Evolutionary conservation across 768 basidiomycete species (phyloP).

Genomic region (Tulasnella sp.): DNA sequence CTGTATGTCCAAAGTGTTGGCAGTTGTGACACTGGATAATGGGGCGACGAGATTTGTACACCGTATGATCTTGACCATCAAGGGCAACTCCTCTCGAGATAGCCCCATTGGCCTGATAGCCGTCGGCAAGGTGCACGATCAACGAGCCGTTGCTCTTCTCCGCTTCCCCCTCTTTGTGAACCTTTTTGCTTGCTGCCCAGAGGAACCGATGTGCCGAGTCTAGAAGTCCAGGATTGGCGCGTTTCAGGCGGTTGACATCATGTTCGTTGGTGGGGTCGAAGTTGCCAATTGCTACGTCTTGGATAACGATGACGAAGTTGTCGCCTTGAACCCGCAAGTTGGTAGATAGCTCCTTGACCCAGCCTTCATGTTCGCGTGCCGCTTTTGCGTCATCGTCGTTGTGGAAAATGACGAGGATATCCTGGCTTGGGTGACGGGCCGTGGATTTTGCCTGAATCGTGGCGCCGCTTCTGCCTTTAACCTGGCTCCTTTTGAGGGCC

Average conservation of each 20-base stretch:
- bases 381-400: neutral
- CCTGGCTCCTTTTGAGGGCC: neutral
- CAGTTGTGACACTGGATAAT: slow-evolving; percentile 26
- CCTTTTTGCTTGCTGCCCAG: slow-evolving; percentile 18
- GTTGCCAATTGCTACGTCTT: neutral
- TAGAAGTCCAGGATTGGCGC: neutral
- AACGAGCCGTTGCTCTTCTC: slow-evolving; percentile 12
- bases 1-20: slow-evolving; percentile 23
- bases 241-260: neutral
- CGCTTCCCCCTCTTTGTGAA: neutral
- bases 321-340: neutral
- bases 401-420: slow-evolving; percentile 2
- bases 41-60: slow-evolving; percentile 17
- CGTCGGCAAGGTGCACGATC: slow-evolving; percentile 24
- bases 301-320: neutral
- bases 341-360: neutral
- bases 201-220: neutral
- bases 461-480: neutral
- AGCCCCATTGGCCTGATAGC: slow-evolving; percentile 16
- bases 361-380: neutral
- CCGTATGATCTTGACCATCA: neutral
- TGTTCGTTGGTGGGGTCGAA: neutral
- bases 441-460: neutral
- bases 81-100: neutral
- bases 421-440: neutral